Evolutionary conservation across 23 red algal species (phyloP).

Genomic region (Gracilaria gracilis): DNA sequence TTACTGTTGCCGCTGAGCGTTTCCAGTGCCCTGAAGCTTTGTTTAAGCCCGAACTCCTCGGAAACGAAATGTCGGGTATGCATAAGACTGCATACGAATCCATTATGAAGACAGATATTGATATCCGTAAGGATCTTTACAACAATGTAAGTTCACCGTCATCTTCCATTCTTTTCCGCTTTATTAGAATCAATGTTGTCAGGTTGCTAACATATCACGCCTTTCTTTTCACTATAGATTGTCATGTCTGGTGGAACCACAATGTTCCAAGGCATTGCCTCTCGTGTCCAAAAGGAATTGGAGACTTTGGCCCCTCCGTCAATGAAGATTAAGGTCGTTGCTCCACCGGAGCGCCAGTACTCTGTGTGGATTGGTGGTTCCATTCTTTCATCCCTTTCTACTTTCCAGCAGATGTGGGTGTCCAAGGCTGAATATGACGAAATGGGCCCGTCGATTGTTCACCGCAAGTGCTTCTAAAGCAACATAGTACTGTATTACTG

Average conservation of each 20-base stretch:
- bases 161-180: background rate
- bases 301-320: constrained; percentile 87
- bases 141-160: constrained; percentile 64
- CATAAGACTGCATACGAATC: constrained; percentile 90
- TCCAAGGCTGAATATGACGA: constrained; percentile 99
- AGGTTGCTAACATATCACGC: background rate
- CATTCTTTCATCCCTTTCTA: constrained; percentile 90
- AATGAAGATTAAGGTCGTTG: constrained; percentile 98
- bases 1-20: constrained; percentile 93
- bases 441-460: constrained; percentile 95
- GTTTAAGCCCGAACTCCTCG: constrained; percentile 96
- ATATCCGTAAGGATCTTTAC: constrained; percentile 99
- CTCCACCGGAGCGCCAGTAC: constrained; percentile 95
- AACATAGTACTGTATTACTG: background rate
- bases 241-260: constrained; percentile 98
- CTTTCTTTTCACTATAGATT: background rate
- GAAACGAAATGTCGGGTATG: constrained; percentile 93
- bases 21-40: constrained; percentile 99
- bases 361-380: constrained; percentile 97
- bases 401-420: constrained; percentile 99
- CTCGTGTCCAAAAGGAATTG: constrained; percentile 93
- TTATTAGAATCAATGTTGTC: background rate
- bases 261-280: constrained; percentile 96
- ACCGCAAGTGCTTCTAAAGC: constrained; percentile 99
- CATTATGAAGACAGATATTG: constrained; percentile 99